Percentiles rank a stretch among this genome's conserved stretches.
phyloP scores from a whole-genome alignment of 2,329 filamentous ascomycete species.

The Penicillium sp. region DNA sequence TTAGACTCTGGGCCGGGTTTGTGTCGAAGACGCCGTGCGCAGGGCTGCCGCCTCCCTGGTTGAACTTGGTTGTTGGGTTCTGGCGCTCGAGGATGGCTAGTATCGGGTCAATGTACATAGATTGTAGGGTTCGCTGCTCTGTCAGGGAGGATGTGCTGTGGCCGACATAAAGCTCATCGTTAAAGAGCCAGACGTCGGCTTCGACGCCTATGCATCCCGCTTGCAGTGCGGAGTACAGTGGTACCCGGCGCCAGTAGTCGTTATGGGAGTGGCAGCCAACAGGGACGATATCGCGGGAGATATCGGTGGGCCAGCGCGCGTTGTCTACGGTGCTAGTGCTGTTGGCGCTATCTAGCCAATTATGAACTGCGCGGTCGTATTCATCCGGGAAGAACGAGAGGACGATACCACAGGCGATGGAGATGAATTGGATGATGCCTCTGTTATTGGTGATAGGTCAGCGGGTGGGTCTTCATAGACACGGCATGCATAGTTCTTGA shows the following conservation, averaged over 20 bases:
- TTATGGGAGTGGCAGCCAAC: slow-evolving; percentile 58
- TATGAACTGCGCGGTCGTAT: slow-evolving; percentile 35
- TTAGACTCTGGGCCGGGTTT: slow-evolving; percentile 48
- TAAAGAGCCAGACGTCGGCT: slow-evolving; percentile 57
- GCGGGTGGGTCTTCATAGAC: neutral
- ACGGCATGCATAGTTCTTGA: neutral
- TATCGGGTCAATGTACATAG: slow-evolving; percentile 55
- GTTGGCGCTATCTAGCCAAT: slow-evolving; percentile 42
- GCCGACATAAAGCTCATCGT: slow-evolving; percentile 55
- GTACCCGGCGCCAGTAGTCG: slow-evolving; percentile 57
- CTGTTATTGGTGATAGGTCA: slow-evolving; percentile 22
- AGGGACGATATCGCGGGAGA: slow-evolving; percentile 51
- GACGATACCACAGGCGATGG: slow-evolving; percentile 38
- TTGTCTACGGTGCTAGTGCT: slow-evolving; percentile 40
- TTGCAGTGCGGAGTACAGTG: slow-evolving; percentile 55
- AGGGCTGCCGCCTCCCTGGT: slow-evolving; percentile 26
- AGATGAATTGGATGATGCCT: slow-evolving; percentile 43
- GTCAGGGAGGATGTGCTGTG: slow-evolving; percentile 51
- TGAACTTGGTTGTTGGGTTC: slow-evolving; percentile 45
- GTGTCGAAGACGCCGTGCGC: slow-evolving; percentile 53
- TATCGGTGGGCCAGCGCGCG: slow-evolving; percentile 47
- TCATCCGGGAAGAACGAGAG: slow-evolving; percentile 45
- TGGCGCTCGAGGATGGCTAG: slow-evolving; percentile 49
- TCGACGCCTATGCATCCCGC: slow-evolving; percentile 57
- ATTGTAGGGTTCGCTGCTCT: slow-evolving; percentile 48